Percentiles rank a stretch among this genome's conserved stretches.
phyloP scores from a whole-genome alignment of 495 filamentous ascomycete genomes.

The Friedmanniomyces endolithicus region DNA sequence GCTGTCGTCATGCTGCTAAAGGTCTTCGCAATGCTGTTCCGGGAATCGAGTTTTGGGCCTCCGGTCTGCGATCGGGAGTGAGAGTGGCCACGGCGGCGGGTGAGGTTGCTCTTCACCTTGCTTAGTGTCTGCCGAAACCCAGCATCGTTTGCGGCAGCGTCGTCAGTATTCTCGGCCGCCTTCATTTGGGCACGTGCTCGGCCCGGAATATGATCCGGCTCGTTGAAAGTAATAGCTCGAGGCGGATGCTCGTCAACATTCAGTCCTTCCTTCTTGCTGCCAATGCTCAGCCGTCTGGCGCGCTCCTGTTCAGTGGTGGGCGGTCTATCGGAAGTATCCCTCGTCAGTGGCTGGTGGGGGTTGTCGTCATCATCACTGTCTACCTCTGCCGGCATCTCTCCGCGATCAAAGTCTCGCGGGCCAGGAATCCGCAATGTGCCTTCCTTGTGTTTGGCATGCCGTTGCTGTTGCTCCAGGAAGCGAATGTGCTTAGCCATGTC shows the following conservation, averaged over 20 bases:
- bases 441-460: slow-evolving; percentile 52
- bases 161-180: background rate
- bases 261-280: slow-evolving; percentile 19
- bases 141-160: background rate
- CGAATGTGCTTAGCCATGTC: slow-evolving; percentile 57
- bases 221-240: slow-evolving; percentile 39
- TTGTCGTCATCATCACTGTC: slow-evolving; percentile 25
- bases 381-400: slow-evolving; percentile 53
- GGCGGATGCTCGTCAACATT: slow-evolving; percentile 31
- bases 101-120: background rate
- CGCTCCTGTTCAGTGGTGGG: background rate
- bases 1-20: slow-evolving; percentile 31
- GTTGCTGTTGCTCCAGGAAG: slow-evolving; percentile 64
- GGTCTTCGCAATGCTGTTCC: slow-evolving; percentile 22
- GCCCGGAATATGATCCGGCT: slow-evolving; percentile 29
- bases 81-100: slow-evolving; percentile 1
- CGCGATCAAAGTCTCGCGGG: slow-evolving; percentile 72
- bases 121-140: background rate
- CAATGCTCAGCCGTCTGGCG: background rate
- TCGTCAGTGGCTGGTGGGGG: slow-evolving; percentile 5
- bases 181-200: background rate
- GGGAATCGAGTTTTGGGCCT: background rate
- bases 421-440: slow-evolving; percentile 72
- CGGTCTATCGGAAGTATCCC: background rate
- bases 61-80: background rate